These are phyloP conservation scores for Knufia fluminis DNA, from an alignment of 2,329 filamentous ascomycete genomes.

Conservation along the genomic window DNA sequence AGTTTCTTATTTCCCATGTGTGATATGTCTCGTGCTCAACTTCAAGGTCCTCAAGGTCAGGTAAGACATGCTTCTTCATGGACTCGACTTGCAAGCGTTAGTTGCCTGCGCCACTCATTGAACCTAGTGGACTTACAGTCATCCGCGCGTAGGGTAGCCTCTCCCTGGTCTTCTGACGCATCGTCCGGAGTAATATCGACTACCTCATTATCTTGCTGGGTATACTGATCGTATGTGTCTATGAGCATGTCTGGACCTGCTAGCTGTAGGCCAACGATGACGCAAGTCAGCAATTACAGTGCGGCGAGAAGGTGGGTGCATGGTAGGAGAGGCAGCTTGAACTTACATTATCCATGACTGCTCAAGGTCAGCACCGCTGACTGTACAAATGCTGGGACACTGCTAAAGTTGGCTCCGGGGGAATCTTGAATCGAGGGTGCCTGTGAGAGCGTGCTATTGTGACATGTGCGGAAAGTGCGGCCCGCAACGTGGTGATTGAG, in stretches of 20 bases:
- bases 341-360: constrained; percentile 39
- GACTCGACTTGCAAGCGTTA: constrained; percentile 54
- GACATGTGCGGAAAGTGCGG: not conserved
- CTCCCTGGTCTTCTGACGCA: constrained; percentile 46
- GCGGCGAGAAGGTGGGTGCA: constrained; percentile 10
- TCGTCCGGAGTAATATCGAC: constrained; percentile 55
- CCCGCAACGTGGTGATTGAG: not conserved
- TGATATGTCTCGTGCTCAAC: constrained; percentile 64
- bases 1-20: constrained; percentile 84
- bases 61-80: constrained; percentile 73
- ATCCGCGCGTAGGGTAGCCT: constrained; percentile 47
- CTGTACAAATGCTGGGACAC: not conserved
- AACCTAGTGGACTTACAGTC: constrained; percentile 38
- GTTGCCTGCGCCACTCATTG: not conserved
- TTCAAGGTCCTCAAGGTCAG: constrained; percentile 68
- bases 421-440: not conserved
- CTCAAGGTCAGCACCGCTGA: constrained; percentile 11
- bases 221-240: constrained; percentile 48
- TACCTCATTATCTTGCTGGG: constrained; percentile 53
- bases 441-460: not conserved
- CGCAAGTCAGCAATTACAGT: constrained; percentile 16
- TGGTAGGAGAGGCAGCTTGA: constrained; percentile 10
- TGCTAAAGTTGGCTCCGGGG: not conserved
- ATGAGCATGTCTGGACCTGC: constrained; percentile 54
- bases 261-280: constrained; percentile 35